A percentile compares a stretch with the other conserved stretches of the same genome.
Evolutionary conservation across 768 basidiomycete species (phyloP).

Genomic region (Mrakia gelida): DNA sequence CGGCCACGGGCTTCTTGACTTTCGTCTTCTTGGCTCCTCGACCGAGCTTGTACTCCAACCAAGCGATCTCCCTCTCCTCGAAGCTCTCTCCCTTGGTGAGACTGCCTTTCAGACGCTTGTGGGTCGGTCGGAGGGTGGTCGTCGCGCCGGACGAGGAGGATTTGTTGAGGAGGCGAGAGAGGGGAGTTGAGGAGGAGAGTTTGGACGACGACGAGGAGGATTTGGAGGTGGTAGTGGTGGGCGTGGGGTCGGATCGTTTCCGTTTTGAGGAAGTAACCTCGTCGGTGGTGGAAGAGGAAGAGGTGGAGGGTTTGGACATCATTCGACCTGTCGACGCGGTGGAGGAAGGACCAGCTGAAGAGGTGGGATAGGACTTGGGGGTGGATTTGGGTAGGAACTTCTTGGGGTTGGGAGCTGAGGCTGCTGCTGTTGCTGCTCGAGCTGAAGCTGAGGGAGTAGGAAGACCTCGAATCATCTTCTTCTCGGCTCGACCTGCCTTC

Average conservation of each 20-base stretch:
- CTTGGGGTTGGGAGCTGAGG: background rate
- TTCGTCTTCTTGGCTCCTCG: conserved; percentile 13
- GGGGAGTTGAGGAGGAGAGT: conserved; percentile 25
- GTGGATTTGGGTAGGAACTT: conserved; percentile 5
- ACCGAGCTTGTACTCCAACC: conserved; percentile 30
- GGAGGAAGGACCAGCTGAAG: background rate
- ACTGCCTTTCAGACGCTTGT: conserved; percentile 6
- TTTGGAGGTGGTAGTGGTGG: background rate
- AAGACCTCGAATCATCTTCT: conserved; percentile 4
- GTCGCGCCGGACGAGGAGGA: background rate
- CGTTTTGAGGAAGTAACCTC: background rate
- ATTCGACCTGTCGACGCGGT: background rate
- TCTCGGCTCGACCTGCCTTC: conserved; percentile 17
- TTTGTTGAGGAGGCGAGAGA: conserved; percentile 25
- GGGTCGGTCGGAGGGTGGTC: background rate
- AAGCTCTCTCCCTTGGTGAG: conserved; percentile 16
- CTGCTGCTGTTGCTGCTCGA: conserved; percentile 4
- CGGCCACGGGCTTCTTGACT: conserved; percentile 7
- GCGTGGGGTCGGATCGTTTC: conserved; percentile 6
- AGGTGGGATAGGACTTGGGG: background rate
- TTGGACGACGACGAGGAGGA: background rate
- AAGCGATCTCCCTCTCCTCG: conserved; percentile 30
- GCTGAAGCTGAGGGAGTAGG: background rate
- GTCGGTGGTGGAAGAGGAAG: background rate
- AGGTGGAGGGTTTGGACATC: background rate